Evolutionary conservation across 305 asterid species (phyloP).

Genomic region (Rubia balearica): DNA sequence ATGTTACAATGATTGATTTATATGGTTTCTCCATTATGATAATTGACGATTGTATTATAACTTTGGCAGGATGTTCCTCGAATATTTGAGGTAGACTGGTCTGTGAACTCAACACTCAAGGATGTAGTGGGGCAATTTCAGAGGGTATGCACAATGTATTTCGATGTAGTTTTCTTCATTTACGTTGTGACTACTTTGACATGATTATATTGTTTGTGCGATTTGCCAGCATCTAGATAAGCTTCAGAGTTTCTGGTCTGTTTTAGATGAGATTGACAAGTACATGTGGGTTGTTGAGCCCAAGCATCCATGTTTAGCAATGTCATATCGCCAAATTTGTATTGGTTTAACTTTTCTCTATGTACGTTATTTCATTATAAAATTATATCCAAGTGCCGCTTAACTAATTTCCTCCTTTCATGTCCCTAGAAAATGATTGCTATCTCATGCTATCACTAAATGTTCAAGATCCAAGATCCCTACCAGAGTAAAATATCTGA

Average conservation of each 20-base stretch:
- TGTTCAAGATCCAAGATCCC: conserved; percentile 50
- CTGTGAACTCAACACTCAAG: conserved; percentile 42
- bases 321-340: conserved; percentile 54
- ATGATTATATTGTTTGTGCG: neutral
- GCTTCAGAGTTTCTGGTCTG: conserved; percentile 71
- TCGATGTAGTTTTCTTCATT: conserved; percentile 2
- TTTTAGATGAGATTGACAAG: conserved; percentile 58
- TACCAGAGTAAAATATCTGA: conserved; percentile 55
- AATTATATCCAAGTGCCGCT: neutral
- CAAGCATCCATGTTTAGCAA: conserved; percentile 37
- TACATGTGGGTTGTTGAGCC: conserved; percentile 48
- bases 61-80: conserved; percentile 56
- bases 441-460: conserved; percentile 37
- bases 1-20: conserved; percentile 11
- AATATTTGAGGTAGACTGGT: conserved; percentile 52
- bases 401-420: neutral
- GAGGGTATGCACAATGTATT: conserved; percentile 30
- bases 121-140: conserved; percentile 60
- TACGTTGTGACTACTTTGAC: neutral
- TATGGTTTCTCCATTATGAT: neutral
- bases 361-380: neutral
- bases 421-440: conserved; percentile 55
- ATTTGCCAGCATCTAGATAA: conserved; percentile 51
- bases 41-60: conserved; percentile 14
- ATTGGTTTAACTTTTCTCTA: conserved; percentile 30